Evolutionary conservation across 2,329 filamentous ascomycete genomes (phyloP), one percentile per base, ranked within the genome.

Genomic region (Cladosporium sp.): DNA sequence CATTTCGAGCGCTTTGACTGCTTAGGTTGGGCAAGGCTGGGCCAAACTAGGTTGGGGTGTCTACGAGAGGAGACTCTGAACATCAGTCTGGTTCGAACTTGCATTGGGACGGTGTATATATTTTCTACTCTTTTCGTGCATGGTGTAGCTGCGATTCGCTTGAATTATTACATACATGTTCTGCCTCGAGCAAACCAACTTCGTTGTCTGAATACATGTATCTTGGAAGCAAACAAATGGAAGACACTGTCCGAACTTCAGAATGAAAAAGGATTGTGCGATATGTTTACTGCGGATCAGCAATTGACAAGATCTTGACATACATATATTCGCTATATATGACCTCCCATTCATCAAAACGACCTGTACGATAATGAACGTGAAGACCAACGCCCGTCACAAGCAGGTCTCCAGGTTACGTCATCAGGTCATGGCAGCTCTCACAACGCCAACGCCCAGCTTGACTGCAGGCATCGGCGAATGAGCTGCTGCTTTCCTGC

Each of bases 1-100:
- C 0, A 70, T 95, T 62, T 96, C 91, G 77, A 92, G 89, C 78
- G 92, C 93, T 44, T 82, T 97, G 69, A 93, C 92, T n/a, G 88
- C 90, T 50, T 80, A 72, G 35, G 3, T 26, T 58, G 12, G 7
- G 37, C 44, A 2, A 18, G 16, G 37, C 44, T 12, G 28, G 16
- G 16, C 3, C 23, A 1, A 3, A 23, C 14, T 18, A 14, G 37
- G 37, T 6, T 7, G 16, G 7, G 6, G 16, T 44, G n/a, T 46
- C 7, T 5, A 8, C 10, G 2, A 7, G 10, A 21, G 40, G n/a
- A 21, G 7, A 46, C 2, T 4, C 0, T 4, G 40, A 46, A 11
- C 40, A 46, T 46, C 40, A 21, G 40, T 21, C 8, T 46, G 40
- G 40, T 8, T 23, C 5, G 8, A 3, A 21, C 6, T 23, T 46